Evolutionary conservation across 345 rosid genomes (phyloP), one percentile per base, ranked within the genome.

Genomic region (Euphorbia tirucalli): DNA sequence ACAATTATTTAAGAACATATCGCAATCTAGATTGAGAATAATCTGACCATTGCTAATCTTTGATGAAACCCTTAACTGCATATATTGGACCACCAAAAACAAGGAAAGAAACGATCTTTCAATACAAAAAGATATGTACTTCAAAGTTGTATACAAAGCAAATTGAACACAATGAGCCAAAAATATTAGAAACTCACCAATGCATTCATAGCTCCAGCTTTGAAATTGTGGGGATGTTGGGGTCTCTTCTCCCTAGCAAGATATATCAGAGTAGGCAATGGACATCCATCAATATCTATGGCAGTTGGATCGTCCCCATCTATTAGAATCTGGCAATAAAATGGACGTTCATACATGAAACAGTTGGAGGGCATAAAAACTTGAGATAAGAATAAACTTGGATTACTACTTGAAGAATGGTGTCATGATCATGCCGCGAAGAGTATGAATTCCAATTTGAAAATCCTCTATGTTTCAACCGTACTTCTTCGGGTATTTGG

Each of bases 191-290:
- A 24, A 57, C n/a, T 4, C 61, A 86, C 89, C 84, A 86, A 44
- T 15, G 89, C 80, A 76, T 86, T 86, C 77, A 82, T 67, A 30
- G 89, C 84, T 63, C 89, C 89, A 21, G 89, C 87, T 75, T 86
- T 86, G 75, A 82, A 83, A 69, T 86, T 71, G 61, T 86, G 89
- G 72, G 62, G 77, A 43, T 54, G 66, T 22, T 74, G 75, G 0
- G 83, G 82, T 68, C 84, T 80, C 74, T 86, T 86, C 54, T 86
- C 89, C 28, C 86, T 60, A 52, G 89, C 79, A 71, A 80, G 60
- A 75, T 86, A 86, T 25, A 80, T 83, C 24, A 82, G 55, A 7
- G 81, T 80, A 9, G 89, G 89, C 69, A 86, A 68, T 48, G 62
- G 37, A 56, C 75, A 60, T 21, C 87, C 86, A 48, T 78, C 80